These are phyloP conservation scores for Aspergillus tanneri DNA, from an alignment of 2,329 filamentous ascomycete genomes.

Conservation along the genomic window DNA sequence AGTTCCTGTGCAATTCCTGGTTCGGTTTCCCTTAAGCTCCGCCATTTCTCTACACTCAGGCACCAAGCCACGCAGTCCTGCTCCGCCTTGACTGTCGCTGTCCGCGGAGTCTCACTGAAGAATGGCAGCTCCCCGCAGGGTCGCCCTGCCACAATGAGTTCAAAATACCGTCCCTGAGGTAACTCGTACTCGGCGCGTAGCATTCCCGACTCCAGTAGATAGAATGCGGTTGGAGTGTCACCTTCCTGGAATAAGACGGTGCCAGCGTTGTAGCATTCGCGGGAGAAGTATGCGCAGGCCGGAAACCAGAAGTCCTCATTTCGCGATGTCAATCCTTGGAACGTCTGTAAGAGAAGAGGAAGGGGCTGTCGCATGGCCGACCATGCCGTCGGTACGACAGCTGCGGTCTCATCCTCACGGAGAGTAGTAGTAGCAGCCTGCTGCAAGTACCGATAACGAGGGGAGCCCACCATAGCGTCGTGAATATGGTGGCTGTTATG, in stretches of 20 bases:
- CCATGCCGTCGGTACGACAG: conserved; percentile 65
- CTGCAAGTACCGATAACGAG: conserved; percentile 73
- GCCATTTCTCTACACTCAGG: conserved; percentile 71
- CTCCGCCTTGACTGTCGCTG: conserved; percentile 82
- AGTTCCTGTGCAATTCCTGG: conserved; percentile 79
- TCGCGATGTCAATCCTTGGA: conserved; percentile 78
- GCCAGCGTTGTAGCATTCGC: conserved; percentile 65
- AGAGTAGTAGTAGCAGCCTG: conserved; percentile 76
- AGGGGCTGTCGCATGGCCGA: conserved; percentile 85
- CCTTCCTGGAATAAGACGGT: conserved; percentile 75
- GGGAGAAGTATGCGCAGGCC: conserved; percentile 71
- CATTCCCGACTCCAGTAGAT: conserved; percentile 85
- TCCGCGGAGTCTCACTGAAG: conserved; percentile 85
- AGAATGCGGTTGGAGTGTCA: conserved; percentile 78
- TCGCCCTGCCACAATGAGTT: conserved; percentile 89
- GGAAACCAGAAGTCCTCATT: conserved; percentile 97
- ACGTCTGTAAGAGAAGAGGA: conserved; percentile 90
- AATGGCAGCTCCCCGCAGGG: conserved; percentile 96
- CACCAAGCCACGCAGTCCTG: conserved; percentile 79
- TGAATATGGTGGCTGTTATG: conserved; percentile 24
- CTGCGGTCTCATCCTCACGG: conserved; percentile 58
- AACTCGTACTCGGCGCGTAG: conserved; percentile 86
- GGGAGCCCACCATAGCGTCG: conserved; percentile 68
- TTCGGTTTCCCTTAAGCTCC: conserved; percentile 67
- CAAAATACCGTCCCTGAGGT: conserved; percentile 83